Evolutionary conservation across 1,139 yeast species (phyloP).

Genomic region (Suhomyces anneliseae): DNA sequence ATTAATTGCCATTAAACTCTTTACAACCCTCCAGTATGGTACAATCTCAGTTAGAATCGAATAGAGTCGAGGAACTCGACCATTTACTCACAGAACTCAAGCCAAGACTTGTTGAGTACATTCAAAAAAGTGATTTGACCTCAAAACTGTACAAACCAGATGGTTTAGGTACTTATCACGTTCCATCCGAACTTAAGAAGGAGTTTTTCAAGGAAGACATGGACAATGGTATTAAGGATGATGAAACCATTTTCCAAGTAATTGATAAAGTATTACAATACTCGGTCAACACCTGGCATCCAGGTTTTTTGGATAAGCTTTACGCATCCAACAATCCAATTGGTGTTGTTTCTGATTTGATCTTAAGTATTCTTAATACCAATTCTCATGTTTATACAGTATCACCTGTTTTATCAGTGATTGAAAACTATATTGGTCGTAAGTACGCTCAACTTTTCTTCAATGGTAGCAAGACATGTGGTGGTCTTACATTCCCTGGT

Average conservation of each 20-base stretch:
- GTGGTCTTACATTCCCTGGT: slow-evolving; percentile 85
- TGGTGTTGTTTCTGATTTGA: slow-evolving; percentile 72
- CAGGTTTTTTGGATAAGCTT: slow-evolving; percentile 80
- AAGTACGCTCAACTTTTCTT: slow-evolving; percentile 71
- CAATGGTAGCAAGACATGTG: slow-evolving; percentile 50
- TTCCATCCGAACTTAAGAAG: slow-evolving; percentile 34
- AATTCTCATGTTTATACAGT: slow-evolving; percentile 87
- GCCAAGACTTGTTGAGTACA: slow-evolving; percentile 39
- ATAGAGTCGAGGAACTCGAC: slow-evolving; percentile 42
- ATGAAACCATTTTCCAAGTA: slow-evolving; percentile 27
- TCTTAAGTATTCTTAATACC: slow-evolving; percentile 72
- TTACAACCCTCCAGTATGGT: slow-evolving; percentile 3
- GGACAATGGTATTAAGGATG: slow-evolving; percentile 9
- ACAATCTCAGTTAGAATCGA: slow-evolving; percentile 28
- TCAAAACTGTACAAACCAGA: slow-evolving; percentile 25
- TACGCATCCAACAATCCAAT: slow-evolving; percentile 85
- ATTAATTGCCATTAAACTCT: background rate
- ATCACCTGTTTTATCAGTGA: slow-evolving; percentile 74
- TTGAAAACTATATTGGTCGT: slow-evolving; percentile 68
- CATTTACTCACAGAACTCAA: slow-evolving; percentile 31
- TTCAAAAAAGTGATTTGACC: slow-evolving; percentile 36
- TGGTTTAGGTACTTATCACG: slow-evolving; percentile 42
- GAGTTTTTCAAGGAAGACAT: slow-evolving; percentile 17
- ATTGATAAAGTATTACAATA: slow-evolving; percentile 61
- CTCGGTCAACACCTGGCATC: slow-evolving; percentile 85